phyloP scores from a whole-genome alignment of 2,329 filamentous ascomycete genomes.

The Xylariaceae sp. region DNA sequence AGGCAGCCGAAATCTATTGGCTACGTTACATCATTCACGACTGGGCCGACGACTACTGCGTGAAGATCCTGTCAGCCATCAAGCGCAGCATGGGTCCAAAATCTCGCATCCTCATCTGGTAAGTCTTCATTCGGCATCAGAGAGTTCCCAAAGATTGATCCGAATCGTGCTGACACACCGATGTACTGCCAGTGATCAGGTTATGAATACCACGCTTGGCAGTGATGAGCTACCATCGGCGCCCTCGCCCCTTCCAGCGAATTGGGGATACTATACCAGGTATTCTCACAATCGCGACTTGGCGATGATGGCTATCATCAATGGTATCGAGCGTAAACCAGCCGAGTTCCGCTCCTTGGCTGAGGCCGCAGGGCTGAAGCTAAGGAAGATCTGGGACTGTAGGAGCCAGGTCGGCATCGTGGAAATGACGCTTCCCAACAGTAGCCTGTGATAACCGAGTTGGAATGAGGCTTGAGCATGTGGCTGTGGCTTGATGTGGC shows the following conservation, averaged over 20 bases:
- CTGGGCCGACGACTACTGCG: constrained; percentile 31
- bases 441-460: too few relatives aligned
- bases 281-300: constrained; percentile 30
- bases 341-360: constrained; percentile 25
- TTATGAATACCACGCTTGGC: constrained; percentile 32
- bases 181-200: constrained; percentile 29
- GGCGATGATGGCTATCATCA: constrained; percentile 30
- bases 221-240: constrained; percentile 23
- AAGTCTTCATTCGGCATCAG: not conserved
- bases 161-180: constrained; percentile 2
- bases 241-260: constrained; percentile 28
- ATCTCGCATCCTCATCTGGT: constrained; percentile 15
- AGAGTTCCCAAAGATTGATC: not conserved
- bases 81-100: constrained; percentile 13
- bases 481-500: too few relatives aligned
- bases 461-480: too few relatives aligned
- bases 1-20: constrained; percentile 13
- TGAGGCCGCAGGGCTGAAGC: constrained; percentile 23
- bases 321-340: constrained; percentile 32
- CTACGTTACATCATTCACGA: constrained; percentile 23
- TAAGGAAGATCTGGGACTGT: constrained; percentile 28
- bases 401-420: constrained; percentile 28
- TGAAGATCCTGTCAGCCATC: constrained; percentile 22
- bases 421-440: constrained; percentile 9
- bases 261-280: constrained; percentile 29